phyloP scores from a whole-genome alignment of 495 filamentous ascomycete species.

The Penicillium coffeae region DNA sequence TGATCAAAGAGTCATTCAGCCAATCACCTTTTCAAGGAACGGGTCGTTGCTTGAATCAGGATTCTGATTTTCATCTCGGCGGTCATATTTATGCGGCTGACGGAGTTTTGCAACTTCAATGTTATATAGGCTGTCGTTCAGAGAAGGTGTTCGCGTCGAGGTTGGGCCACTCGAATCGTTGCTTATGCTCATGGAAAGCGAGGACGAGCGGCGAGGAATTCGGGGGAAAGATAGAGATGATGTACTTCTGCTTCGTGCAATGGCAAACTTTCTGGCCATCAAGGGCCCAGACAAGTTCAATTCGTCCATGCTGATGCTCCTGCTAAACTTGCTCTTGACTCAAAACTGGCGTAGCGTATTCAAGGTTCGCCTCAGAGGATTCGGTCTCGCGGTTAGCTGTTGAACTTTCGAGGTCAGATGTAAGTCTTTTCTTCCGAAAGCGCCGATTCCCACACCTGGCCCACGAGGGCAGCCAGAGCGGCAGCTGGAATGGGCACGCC shows the following conservation, averaged over 20 bases:
- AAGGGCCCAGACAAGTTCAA: conserved; percentile 8
- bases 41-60: conserved; percentile 10
- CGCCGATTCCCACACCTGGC: conserved; percentile 3
- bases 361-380: conserved; percentile 13
- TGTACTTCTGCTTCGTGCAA: conserved; percentile 3
- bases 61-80: background rate
- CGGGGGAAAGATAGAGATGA: conserved; percentile 18
- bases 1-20: background rate
- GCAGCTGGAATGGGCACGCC: conserved; percentile 18
- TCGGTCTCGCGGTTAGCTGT: conserved; percentile 15
- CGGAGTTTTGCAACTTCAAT: conserved; percentile 21
- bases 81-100: background rate
- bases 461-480: conserved; percentile 9
- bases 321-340: conserved; percentile 21
- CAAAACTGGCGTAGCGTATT: conserved; percentile 13
- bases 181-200: conserved; percentile 11
- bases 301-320: conserved; percentile 5
- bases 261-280: conserved; percentile 5
- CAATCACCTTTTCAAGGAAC: conserved; percentile 17
- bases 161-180: conserved; percentile 9
- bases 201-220: conserved; percentile 27
- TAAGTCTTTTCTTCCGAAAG: conserved; percentile 14
- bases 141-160: conserved; percentile 27
- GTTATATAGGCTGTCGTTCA: conserved; percentile 16
- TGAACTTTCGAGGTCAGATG: conserved; percentile 19